A percentile compares a stretch with the other conserved stretches of the same genome.
Evolutionary conservation across 148 eudicot species (phyloP).

Genomic region (Pouteria glomerata): DNA sequence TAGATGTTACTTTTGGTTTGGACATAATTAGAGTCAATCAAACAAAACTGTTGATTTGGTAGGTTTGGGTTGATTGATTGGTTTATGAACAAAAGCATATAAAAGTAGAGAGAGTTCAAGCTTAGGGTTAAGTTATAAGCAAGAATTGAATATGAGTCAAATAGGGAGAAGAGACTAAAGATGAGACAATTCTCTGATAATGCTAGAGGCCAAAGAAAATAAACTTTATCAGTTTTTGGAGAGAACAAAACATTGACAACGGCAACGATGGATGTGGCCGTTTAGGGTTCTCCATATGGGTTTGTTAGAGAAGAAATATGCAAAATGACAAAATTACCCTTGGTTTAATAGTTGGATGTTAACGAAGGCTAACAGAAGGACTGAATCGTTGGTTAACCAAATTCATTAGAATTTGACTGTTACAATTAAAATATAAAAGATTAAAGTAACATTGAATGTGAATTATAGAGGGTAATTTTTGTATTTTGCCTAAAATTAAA

Average conservation of each 20-base stretch:
- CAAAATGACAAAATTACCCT: too few relatives aligned
- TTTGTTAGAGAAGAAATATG: conserved; percentile 20
- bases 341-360: too few relatives aligned
- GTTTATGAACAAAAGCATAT: conserved; percentile 12
- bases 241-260: conserved; percentile 31
- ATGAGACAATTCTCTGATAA: conserved; percentile 73
- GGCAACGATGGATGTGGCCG: conserved; percentile 21
- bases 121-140: conserved; percentile 35
- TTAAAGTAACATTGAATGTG: too few relatives aligned
- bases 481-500: too few relatives aligned
- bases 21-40: conserved; percentile 42
- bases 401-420: too few relatives aligned
- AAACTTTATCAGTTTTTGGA: conserved; percentile 58
- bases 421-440: too few relatives aligned
- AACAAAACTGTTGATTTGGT: conserved; percentile 41
- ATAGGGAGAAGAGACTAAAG: conserved; percentile 47
- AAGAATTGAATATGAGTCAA: conserved; percentile 22
- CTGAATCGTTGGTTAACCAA: too few relatives aligned
- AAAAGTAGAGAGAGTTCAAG: conserved; percentile 12
- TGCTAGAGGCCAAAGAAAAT: conserved; percentile 35
- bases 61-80: conserved; percentile 9
- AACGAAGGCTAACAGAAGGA: too few relatives aligned
- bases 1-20: conserved; percentile 46
- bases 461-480: too few relatives aligned
- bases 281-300: conserved; percentile 54